Base-by-base conservation (phyloP, 148 eudicot species). In the Vaccinium myrtillus region DNA sequence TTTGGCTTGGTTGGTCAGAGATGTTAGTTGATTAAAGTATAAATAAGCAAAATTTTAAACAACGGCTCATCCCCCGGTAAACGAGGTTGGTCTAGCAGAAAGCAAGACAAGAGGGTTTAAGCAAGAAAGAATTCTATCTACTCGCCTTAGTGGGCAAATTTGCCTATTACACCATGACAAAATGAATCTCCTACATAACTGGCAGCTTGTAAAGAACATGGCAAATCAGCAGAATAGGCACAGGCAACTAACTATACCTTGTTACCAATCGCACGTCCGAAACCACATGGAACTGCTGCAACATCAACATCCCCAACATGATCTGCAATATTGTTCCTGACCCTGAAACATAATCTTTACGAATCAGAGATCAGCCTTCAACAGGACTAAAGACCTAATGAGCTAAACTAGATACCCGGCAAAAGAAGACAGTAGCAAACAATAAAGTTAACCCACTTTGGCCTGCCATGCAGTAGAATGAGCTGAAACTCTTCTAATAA, bases 211-310 rank as follows among this genome's bases (percentile, higher is more conserved):
- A 10, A 32, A 25, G 70, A 61, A 63, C 79, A 27, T 36, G 59
- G 10, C 81, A 27, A 80, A 84, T 49, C 18, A 54, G 79, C 51
- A 78, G 73, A 82, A 75, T 65, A 32, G 30, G 63, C 19, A 54
- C 81, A 70, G 27, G 78, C 55, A 84, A 67, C 21, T 81, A 84
- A 67, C 21, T 81, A 70, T 89, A 97, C 99, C 98, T 97, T 97
- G 82, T 97, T 97, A 46, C 98, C 98, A 89, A 97, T 94, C 50
- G 98, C 98, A 82, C 92, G 96, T 65, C 98, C 98, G 71, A 95
- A 92, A 70, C 99, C 98, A 93, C 99, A 97, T 67, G 98, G 96
- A 84, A 97, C 98, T 87, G 98, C 98, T 84, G 96, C 98, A 85
- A 90, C 96, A 89, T 95, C 98, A 84, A 94, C 83, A 87, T 97